Evolutionary conservation across 495 filamentous ascomycete genomes (phyloP).

Genomic region (Penicillium samsonianum): DNA sequence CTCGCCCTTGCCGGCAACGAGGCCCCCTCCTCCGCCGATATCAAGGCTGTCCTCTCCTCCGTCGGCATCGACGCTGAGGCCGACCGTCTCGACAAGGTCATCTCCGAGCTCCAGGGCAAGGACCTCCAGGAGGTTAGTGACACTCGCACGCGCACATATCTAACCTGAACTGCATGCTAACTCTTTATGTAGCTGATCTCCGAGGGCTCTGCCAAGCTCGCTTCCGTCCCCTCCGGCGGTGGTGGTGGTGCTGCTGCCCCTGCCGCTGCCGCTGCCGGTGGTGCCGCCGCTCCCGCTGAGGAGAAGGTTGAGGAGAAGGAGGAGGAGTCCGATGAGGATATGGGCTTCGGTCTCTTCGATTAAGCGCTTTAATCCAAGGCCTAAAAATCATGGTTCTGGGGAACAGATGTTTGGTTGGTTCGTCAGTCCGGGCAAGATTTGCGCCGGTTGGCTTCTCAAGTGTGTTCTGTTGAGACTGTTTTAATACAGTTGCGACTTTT

Average conservation of each 20-base stretch:
- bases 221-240: conserved; percentile 94
- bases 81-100: conserved; percentile 80
- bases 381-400: conserved; percentile 36
- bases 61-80: conserved; percentile 94
- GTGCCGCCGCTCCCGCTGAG: conserved; percentile 66
- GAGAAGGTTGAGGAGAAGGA: conserved; percentile 75
- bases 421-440: conserved; percentile 35
- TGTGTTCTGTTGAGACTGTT: conserved; percentile 41
- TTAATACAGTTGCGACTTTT: conserved; percentile 47
- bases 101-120: conserved; percentile 96
- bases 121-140: conserved; percentile 84
- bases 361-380: conserved; percentile 44
- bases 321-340: conserved; percentile 98
- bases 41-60: conserved; percentile 88
- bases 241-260: conserved; percentile 66
- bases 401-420: conserved; percentile 42
- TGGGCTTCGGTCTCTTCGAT: conserved; percentile 99
- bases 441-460: conserved; percentile 36
- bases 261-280: conserved; percentile 66
- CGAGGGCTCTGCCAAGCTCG: conserved; percentile 89
- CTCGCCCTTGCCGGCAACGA: conserved; percentile 90
- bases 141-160: not conserved
- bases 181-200: conserved; percentile 71
- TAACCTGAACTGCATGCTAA: conserved; percentile 20
- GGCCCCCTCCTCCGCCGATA: conserved; percentile 80